Evolutionary conservation across 2,329 filamentous ascomycete species (phyloP).

Genomic region (Nakataea oryzae): DNA sequence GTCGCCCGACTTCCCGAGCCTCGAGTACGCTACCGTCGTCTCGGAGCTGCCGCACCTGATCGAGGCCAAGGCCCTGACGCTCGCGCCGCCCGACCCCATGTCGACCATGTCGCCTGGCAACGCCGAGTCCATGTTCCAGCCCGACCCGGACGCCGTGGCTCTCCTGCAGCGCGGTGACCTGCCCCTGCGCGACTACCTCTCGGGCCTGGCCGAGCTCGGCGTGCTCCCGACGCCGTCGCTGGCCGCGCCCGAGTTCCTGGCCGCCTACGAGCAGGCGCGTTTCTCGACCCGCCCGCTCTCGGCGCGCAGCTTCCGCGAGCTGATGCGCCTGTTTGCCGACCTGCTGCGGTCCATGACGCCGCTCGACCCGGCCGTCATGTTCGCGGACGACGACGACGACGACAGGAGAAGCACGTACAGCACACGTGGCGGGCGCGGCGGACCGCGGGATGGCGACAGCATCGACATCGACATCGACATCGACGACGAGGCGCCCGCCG

Average conservation of each 20-base stretch:
- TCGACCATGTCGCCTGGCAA: slow-evolving; percentile 11
- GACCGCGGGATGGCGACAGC: slow-evolving; percentile 2
- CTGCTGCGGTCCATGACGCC: slow-evolving; percentile 67
- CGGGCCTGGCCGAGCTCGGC: slow-evolving; percentile 56
- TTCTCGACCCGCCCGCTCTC: slow-evolving; percentile 65
- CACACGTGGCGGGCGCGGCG: not conserved
- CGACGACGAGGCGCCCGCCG: slow-evolving; percentile 33
- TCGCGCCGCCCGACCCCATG: slow-evolving; percentile 50
- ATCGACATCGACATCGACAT: slow-evolving; percentile 27
- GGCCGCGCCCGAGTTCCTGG: slow-evolving; percentile 53
- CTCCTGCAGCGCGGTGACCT: slow-evolving; percentile 62
- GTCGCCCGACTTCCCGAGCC: slow-evolving; percentile 60
- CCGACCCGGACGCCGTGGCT: slow-evolving; percentile 58
- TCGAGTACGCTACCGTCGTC: slow-evolving; percentile 78
- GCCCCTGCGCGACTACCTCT: slow-evolving; percentile 70
- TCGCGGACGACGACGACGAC: slow-evolving; percentile 18
- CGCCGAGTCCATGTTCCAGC: slow-evolving; percentile 17
- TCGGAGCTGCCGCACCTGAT: slow-evolving; percentile 80
- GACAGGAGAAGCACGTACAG: not conserved
- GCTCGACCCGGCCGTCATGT: slow-evolving; percentile 43
- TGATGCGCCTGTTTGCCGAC: slow-evolving; percentile 80
- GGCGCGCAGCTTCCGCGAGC: slow-evolving; percentile 58
- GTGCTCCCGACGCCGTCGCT: slow-evolving; percentile 33
- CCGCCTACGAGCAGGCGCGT: slow-evolving; percentile 71
- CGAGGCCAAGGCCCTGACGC: slow-evolving; percentile 83